Evolutionary conservation across 192 early-diverging fungal genomes (phyloP), one percentile per base, ranked within the genome.

Genomic region (Paraglomus occultum): DNA sequence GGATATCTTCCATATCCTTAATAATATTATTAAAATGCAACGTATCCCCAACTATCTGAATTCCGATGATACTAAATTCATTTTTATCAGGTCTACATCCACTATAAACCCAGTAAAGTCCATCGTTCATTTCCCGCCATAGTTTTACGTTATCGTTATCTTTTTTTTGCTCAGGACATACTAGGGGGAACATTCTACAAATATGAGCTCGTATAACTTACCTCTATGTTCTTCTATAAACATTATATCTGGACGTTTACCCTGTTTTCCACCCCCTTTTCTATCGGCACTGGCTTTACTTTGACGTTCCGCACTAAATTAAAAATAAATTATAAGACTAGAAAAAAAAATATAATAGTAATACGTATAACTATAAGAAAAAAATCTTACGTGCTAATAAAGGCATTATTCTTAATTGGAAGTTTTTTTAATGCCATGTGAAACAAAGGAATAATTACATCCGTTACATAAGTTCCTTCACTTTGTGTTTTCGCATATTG

Each of bases 201-300:
- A 31, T 3, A 31, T 31, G 3, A 31, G 31, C 3, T 31, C 31
- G 3, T 31, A 31, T 3, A 31, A 31, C 31, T 51, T 68, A 5
- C 43, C 10, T 23, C 47, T 12, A 5, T 14, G 8, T 45, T 55
- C 31, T 15, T n/a, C 18, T 7, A 68, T 22, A 40, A 44, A 57
- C 18, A 68, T 68, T 10, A 68, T 2, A 57, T 68, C 43, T 51
- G 53, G 53, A n/a, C 18, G 0, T 68, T 68, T 68, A 20, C 1
- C 40, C 15, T 42, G 50, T 14, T 66, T 51, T 18, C 52, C 18
- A 17, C 46, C 50, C 15, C 9, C 44, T 46, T 1, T 68, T 55
- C 53, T 53, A 45, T 68, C 38, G 12, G 31, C 43, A 22, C 53
- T 68, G 38, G 66, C 53, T 4, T 31, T 9, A 22, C 66, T 68